Evolutionary conservation across 352 stramenopile genomes (phyloP), one percentile per base, ranked within the genome.

Genomic region (Phytophthora megakarya): DNA sequence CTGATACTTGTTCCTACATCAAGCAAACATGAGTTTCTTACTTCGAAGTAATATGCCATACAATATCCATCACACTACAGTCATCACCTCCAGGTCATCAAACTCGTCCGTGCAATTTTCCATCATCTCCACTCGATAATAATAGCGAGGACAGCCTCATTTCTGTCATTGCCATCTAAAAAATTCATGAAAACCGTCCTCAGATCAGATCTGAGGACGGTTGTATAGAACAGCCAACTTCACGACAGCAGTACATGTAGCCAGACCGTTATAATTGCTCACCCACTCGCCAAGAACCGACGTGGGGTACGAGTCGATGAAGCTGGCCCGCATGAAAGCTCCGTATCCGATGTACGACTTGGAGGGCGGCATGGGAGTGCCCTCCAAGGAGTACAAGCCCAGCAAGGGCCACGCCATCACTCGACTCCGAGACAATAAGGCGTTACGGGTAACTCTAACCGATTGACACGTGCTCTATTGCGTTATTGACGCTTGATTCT

Each of bases 281-380:
- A 38, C 21, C 32, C 57, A 72, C 42, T 71, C 39, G 56, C 18
- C n/a, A 61, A 71, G 22, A 33, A 59, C 30, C 30, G 30, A 35
- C 30, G n/a, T 46, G n/a, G 55, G 42, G 33, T 45, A 44, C 40
- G 15, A 39, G 26, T 59, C 32, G 6, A 60, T 57, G 48, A 73
- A 58, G 54, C 56, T 69, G 54, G 47, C 57, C 21, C 50, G 49
- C 16, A 66, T 71, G 61, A 75, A 62, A 45, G 72, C 30, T 4
- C 51, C 65, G 52, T 72, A 78, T 61, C 61, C 59, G 12, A 65
- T 72, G 51, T 72, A 73, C 62, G 69, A 80, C 44, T 46, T 80
- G 40, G 72, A 78, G 18, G 60, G 54, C 16, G 65, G 65, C 13
- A 53, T 66, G 32, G 62, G 59, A 45, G 47, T 59, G 8, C 53